A percentile compares a stretch with the other conserved stretches of the same genome.
phyloP scores from a whole-genome alignment of 2,329 filamentous ascomycete species.

The Diaporthe capsici region DNA sequence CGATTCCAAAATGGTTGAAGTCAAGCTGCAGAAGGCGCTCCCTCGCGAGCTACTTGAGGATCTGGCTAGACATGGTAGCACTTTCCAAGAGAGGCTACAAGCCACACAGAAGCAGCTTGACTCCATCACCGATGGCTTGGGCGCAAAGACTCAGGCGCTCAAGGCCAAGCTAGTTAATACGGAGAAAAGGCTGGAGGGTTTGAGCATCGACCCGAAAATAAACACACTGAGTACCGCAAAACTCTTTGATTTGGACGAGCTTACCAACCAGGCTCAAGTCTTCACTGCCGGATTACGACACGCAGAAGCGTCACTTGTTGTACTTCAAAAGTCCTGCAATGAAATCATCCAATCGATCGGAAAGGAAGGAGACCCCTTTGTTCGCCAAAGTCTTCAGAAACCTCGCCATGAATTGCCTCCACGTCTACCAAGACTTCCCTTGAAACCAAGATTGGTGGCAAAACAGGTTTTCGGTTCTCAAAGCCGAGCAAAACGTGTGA shows the following conservation, averaged over 20 bases:
- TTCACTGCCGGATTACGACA: neutral
- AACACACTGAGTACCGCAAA: neutral
- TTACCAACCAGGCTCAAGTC: neutral
- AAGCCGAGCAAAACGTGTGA: neutral
- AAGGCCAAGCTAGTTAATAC: neutral
- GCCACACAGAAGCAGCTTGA: neutral
- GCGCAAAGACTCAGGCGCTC: neutral
- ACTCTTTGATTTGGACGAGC: neutral
- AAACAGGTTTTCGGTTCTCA: neutral
- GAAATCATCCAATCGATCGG: neutral
- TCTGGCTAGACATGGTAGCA: neutral
- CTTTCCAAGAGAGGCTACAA: neutral
- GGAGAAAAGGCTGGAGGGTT: neutral
- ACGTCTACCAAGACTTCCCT: neutral
- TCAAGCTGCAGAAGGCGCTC: neutral
- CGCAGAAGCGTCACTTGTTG: neutral
- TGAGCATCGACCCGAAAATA: neutral
- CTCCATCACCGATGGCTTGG: neutral
- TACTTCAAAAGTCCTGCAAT: neutral
- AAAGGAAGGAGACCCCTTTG: neutral
- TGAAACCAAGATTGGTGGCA: neutral
- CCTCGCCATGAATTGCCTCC: neutral
- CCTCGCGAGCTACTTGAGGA: neutral
- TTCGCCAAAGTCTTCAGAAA: neutral
- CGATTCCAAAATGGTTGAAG: neutral